A percentile compares a stretch with the other conserved stretches of the same genome.
These are phyloP conservation scores for Ustilago trichophora DNA, from an alignment of 1,284 basidiomycete genomes.

Conservation along the genomic window DNA sequence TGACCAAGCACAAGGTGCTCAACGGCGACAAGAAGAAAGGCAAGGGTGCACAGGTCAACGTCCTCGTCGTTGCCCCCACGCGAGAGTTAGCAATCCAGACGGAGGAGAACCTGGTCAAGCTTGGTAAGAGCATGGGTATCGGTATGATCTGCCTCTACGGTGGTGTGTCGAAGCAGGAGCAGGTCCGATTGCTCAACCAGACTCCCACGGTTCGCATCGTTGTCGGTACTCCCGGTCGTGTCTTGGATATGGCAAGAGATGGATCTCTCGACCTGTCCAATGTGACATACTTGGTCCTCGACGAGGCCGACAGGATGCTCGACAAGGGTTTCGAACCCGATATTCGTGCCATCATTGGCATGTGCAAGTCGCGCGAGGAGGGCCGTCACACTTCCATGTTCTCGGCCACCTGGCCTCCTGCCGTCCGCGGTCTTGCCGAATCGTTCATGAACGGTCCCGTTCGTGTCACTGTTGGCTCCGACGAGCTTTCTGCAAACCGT, in stretches of 20 bases:
- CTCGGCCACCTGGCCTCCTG: slow-evolving; percentile 97
- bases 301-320: slow-evolving; percentile 98
- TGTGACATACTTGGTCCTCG: slow-evolving; percentile 89
- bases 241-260: slow-evolving; percentile 88
- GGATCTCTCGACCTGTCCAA: slow-evolving; percentile 76
- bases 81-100: slow-evolving; percentile 95
- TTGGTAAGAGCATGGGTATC: slow-evolving; percentile 81
- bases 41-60: slow-evolving; percentile 71
- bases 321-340: slow-evolving; percentile 99
- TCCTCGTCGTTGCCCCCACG: slow-evolving; percentile 90
- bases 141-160: slow-evolving; percentile 88
- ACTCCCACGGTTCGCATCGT: slow-evolving; percentile 75
- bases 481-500: slow-evolving; percentile 93
- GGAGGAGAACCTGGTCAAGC: slow-evolving; percentile 80
- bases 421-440: slow-evolving; percentile 89
- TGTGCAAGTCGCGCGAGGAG: slow-evolving; percentile 71
- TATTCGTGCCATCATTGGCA: slow-evolving; percentile 87
- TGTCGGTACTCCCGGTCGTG: slow-evolving; percentile 92
- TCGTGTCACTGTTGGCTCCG: slow-evolving; percentile 91
- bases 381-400: slow-evolving; percentile 70
- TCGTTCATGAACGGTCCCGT: slow-evolving; percentile 88
- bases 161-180: slow-evolving; percentile 86
- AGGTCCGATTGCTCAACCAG: slow-evolving; percentile 73
- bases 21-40: slow-evolving; percentile 48
- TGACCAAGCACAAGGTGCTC: slow-evolving; percentile 67